Evolutionary conservation across 306 rosid species (phyloP).

Genomic region (Malus sieversii): DNA sequence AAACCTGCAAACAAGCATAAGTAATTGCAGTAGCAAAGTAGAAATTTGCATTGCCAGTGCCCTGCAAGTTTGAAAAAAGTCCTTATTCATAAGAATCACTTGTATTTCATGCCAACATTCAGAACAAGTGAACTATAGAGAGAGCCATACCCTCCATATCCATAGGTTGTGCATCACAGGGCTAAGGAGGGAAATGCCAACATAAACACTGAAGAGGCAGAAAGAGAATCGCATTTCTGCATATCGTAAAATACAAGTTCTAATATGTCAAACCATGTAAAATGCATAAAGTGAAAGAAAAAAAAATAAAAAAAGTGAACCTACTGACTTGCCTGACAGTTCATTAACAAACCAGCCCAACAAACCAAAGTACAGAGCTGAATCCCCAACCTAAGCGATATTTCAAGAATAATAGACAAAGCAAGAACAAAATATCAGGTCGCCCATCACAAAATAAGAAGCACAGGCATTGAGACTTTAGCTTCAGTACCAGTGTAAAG

Average conservation of each 20-base stretch:
- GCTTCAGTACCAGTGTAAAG: neutral
- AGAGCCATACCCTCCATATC: constrained; percentile 88
- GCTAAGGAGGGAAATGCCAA: constrained; percentile 87
- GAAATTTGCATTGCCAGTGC: constrained; percentile 94
- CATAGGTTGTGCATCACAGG: constrained; percentile 99
- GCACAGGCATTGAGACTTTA: neutral
- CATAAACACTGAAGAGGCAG: constrained; percentile 77
- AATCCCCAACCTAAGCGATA: constrained; percentile 68
- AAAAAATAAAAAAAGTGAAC: neutral
- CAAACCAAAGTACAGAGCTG: constrained; percentile 76
- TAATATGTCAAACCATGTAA: constrained; percentile 8
- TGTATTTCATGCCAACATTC: neutral
- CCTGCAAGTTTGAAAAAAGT: constrained; percentile 46
- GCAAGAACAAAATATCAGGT: constrained; percentile 1
- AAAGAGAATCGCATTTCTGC: constrained; percentile 86
- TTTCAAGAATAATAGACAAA: constrained; percentile 16
- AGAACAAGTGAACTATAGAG: constrained; percentile 14
- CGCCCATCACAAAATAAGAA: neutral
- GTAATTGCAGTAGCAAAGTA: constrained; percentile 88
- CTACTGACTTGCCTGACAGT: constrained; percentile 46
- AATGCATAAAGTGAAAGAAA: neutral
- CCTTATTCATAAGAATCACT: constrained; percentile 1
- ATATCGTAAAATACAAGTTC: constrained; percentile 28
- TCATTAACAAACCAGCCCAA: constrained; percentile 83
- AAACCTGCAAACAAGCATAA: constrained; percentile 86